These are phyloP conservation scores for Neopestalotiopsis clavispora DNA, from an alignment of 2,329 filamentous ascomycete species.

Conservation along the genomic window DNA sequence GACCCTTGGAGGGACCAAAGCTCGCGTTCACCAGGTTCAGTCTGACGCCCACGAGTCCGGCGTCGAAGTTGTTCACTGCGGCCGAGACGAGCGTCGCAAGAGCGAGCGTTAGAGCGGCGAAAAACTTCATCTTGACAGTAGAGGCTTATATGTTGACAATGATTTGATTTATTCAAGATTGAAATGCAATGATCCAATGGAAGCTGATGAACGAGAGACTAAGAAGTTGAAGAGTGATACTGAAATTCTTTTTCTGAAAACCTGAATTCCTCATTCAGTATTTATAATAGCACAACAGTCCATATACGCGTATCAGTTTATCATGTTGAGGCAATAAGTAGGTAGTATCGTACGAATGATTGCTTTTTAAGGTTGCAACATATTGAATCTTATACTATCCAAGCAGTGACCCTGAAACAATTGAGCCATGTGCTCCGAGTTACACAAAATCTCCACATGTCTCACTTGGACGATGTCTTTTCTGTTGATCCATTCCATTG, in stretches of 20 bases:
- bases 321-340: neutral
- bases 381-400: constrained; percentile 7
- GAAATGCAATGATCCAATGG: too few species aligned
- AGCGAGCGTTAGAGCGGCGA: neutral
- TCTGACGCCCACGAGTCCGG: neutral
- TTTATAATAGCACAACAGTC: neutral
- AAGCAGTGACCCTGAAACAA: neutral
- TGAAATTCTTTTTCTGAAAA: neutral
- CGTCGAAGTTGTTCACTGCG: neutral
- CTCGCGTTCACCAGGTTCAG: constrained; percentile 4
- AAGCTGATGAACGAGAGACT: neutral
- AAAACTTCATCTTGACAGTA: constrained; percentile 1
- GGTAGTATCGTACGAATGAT: neutral
- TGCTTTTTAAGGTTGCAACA: neutral
- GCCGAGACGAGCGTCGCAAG: neutral
- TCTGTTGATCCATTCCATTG: neutral
- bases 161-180: too few species aligned
- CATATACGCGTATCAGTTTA: neutral
- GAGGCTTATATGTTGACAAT: too few species aligned
- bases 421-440: neutral
- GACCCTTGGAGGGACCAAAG: neutral
- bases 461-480: neutral
- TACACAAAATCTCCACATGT: constrained; percentile 1
- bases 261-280: neutral
- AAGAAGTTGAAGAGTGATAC: neutral